These are phyloP conservation scores for Abortiporus biennis DNA, from an alignment of 1,284 basidiomycete species.

Conservation along the genomic window DNA sequence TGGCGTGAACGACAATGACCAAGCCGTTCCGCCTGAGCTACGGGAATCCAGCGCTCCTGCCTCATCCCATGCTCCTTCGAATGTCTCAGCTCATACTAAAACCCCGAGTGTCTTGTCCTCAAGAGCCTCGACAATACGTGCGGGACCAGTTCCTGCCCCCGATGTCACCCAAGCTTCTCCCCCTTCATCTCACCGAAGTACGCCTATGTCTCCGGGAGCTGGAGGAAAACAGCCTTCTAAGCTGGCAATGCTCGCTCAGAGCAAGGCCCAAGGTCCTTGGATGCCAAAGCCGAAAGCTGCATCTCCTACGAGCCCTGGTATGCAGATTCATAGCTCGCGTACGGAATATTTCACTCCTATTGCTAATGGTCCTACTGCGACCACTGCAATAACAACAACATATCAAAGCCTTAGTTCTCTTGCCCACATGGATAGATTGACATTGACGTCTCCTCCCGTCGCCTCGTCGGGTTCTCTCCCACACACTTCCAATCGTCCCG, in stretches of 20 bases:
- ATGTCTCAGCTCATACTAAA: too few species aligned
- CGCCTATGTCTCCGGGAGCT: conserved; percentile 2
- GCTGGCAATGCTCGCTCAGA: conserved; percentile 61
- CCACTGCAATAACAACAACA: conserved; percentile 74
- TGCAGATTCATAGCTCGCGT: conserved; percentile 19
- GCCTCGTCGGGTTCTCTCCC: conserved; percentile 8
- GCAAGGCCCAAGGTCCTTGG: conserved; percentile 34
- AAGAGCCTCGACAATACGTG: neutral
- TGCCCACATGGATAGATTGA: conserved; percentile 17
- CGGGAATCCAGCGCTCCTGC: too few species aligned
- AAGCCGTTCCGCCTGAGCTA: too few species aligned
- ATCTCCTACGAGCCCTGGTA: conserved; percentile 7
- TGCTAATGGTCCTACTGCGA: conserved; percentile 68
- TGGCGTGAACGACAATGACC: too few species aligned
- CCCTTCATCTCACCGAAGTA: conserved; percentile 1
- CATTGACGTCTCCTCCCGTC: conserved; percentile 14
- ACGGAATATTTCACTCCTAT: conserved; percentile 71
- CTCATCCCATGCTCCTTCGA: too few species aligned
- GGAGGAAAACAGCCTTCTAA: conserved; percentile 46
- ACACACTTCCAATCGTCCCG: conserved; percentile 3
- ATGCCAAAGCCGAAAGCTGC: conserved; percentile 18
- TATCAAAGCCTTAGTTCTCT: conserved; percentile 60
- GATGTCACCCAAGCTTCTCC: neutral
- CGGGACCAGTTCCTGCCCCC: neutral
- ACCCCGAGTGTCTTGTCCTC: too few species aligned